phyloP scores from a whole-genome alignment of 768 basidiomycete species.

The Mrakia hoshinonis region DNA sequence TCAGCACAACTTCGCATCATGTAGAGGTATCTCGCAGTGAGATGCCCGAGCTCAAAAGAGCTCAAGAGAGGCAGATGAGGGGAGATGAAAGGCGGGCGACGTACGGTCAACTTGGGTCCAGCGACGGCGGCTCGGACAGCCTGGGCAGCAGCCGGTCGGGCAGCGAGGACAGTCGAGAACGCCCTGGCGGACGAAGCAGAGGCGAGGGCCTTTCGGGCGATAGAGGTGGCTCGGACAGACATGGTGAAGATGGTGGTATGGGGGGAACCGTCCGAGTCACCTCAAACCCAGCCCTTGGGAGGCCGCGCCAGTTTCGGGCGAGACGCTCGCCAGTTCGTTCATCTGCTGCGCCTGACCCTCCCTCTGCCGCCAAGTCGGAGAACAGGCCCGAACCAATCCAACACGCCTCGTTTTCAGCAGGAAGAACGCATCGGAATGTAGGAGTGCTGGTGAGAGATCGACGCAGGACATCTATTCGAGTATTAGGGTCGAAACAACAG shows the following conservation, averaged over 20 bases:
- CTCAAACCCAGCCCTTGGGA: not conserved
- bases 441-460: too few relatives aligned
- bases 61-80: not conserved
- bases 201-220: slow-evolving; percentile 33
- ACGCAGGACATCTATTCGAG: too few relatives aligned
- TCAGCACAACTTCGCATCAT: not conserved
- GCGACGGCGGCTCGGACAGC: slow-evolving; percentile 31
- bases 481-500: too few relatives aligned
- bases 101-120: slow-evolving; percentile 11
- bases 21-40: too few relatives aligned
- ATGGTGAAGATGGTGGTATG: slow-evolving; percentile 9
- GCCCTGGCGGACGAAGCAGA: slow-evolving; percentile 30
- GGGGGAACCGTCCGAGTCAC: not conserved
- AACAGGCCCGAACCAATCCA: too few relatives aligned
- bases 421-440: too few relatives aligned
- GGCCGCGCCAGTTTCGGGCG: not conserved
- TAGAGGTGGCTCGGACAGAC: slow-evolving; percentile 38
- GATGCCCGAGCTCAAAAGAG: not conserved
- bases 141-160: slow-evolving; percentile 32
- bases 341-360: too few relatives aligned
- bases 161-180: slow-evolving; percentile 36
- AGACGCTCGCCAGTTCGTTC: too few relatives aligned
- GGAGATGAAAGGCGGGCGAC: not conserved
- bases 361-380: too few relatives aligned
- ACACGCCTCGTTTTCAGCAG: too few relatives aligned